Percentiles rank a stretch among this genome's conserved stretches.
Conservation (phyloP, 23 red algal species). For the Gracilaria caudata region DNA sequence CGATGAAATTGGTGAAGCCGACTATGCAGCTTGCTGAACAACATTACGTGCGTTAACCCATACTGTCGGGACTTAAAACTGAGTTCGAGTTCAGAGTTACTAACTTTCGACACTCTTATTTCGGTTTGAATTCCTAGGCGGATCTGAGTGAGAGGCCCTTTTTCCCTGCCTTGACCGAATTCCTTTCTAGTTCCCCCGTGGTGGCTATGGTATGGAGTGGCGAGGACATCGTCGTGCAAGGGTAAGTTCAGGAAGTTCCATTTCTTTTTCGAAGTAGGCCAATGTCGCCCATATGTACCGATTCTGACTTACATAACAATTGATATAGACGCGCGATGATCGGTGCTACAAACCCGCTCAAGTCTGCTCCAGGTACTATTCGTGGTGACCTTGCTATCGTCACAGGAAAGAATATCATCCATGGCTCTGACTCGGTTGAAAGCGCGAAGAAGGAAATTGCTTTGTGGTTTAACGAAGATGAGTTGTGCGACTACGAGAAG, state of each 20-base stretch:
- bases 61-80: background rate
- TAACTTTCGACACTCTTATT: background rate
- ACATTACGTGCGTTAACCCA: slow-evolving; percentile 75
- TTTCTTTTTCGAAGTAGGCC: background rate
- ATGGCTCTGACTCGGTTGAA: slow-evolving; percentile 86
- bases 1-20: slow-evolving; percentile 82
- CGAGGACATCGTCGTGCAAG: slow-evolving; percentile 84
- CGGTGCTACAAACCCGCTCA: slow-evolving; percentile 92
- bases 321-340: slow-evolving; percentile 71
- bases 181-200: slow-evolving; percentile 85
- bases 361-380: slow-evolving; percentile 92
- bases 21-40: slow-evolving; percentile 60
- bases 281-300: background rate
- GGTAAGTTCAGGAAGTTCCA: slow-evolving; percentile 22
- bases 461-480: slow-evolving; percentile 87
- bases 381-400: slow-evolving; percentile 91
- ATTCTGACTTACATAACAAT: background rate
- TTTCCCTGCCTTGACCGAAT: slow-evolving; percentile 80
- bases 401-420: slow-evolving; percentile 84
- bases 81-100: background rate
- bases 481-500: slow-evolving; percentile 62
- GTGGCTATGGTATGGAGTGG: slow-evolving; percentile 95
- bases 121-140: background rate
- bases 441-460: slow-evolving; percentile 85
- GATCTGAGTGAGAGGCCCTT: slow-evolving; percentile 81